A percentile compares a stretch with the other conserved stretches of the same genome.
phyloP scores from a whole-genome alignment of 1,284 basidiomycete species.

The Bjerkandera adusta region DNA sequence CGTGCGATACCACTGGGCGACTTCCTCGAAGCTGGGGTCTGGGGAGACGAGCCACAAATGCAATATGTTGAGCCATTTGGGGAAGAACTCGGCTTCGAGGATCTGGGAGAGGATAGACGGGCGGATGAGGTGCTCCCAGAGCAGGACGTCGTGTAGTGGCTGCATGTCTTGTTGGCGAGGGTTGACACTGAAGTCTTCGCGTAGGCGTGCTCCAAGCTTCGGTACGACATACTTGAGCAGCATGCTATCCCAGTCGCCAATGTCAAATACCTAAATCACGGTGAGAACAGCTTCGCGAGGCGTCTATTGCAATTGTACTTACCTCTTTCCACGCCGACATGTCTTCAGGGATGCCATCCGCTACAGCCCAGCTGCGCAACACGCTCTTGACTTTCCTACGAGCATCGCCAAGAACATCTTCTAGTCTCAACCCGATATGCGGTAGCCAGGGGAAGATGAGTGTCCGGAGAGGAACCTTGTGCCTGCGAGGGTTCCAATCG shows the following conservation, averaged over 20 bases:
- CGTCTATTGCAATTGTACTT: slow-evolving; percentile 34
- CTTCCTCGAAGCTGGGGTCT: slow-evolving; percentile 81
- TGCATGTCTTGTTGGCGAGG: slow-evolving; percentile 86
- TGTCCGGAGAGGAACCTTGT: slow-evolving; percentile 62
- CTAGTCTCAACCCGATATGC: slow-evolving; percentile 76
- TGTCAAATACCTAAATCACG: slow-evolving; percentile 60
- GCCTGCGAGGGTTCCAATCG: slow-evolving; percentile 73
- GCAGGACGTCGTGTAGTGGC: slow-evolving; percentile 76
- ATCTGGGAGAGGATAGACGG: slow-evolving; percentile 77
- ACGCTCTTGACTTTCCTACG: slow-evolving; percentile 81
- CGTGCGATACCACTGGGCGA: slow-evolving; percentile 87
- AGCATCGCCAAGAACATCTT: slow-evolving; percentile 81
- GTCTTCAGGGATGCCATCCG: slow-evolving; percentile 75
- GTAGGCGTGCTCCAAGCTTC: slow-evolving; percentile 78
- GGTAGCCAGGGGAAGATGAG: slow-evolving; percentile 97
- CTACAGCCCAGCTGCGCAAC: slow-evolving; percentile 76
- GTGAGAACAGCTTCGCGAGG: slow-evolving; percentile 14
- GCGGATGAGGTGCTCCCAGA: slow-evolving; percentile 77
- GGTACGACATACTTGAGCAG: slow-evolving; percentile 90
- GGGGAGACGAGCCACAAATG: slow-evolving; percentile 90
- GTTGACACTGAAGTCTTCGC: slow-evolving; percentile 85
- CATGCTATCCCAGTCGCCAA: slow-evolving; percentile 87
- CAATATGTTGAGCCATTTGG: slow-evolving; percentile 92
- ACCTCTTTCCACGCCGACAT: slow-evolving; percentile 81
- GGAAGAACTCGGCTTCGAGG: slow-evolving; percentile 90